Evolutionary conservation across 2,329 filamentous ascomycete genomes (phyloP).

Genomic region (Penicillium sp.): DNA sequence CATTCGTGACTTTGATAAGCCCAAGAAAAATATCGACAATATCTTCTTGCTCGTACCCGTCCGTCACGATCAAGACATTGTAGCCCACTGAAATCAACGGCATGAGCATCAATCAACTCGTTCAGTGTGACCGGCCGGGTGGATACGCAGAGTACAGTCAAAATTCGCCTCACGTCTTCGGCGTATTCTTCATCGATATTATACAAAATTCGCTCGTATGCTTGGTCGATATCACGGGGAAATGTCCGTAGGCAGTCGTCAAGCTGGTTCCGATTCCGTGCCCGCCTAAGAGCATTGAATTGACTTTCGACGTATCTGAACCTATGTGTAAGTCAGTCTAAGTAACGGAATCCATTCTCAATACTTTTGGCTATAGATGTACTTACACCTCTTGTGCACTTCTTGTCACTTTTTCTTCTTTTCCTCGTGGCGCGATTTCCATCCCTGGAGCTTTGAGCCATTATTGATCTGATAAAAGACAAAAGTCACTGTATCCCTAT

Average conservation of each 20-base stretch:
- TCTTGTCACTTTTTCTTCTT: neutral
- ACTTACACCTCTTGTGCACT: constrained; percentile 15
- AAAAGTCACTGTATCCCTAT: constrained; percentile 25
- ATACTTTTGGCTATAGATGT: too few species aligned
- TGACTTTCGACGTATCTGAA: constrained; percentile 35
- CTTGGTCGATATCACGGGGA: constrained; percentile 30
- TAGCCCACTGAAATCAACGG: constrained; percentile 22
- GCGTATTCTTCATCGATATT: constrained; percentile 17
- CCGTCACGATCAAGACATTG: constrained; percentile 13
- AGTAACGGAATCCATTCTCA: neutral
- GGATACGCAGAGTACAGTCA: constrained; percentile 29
- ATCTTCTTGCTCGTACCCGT: constrained; percentile 18
- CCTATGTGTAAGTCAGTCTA: constrained; percentile 16
- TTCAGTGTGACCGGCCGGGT: constrained; percentile 20
- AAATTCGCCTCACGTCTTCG: constrained; percentile 24
- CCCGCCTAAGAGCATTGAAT: constrained; percentile 14
- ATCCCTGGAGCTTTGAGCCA: constrained; percentile 17
- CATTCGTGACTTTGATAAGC: constrained; percentile 17
- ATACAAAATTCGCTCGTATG: constrained; percentile 32
- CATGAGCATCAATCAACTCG: constrained; percentile 27
- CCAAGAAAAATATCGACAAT: constrained; percentile 25
- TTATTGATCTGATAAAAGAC: constrained; percentile 17
- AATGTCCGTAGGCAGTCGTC: constrained; percentile 24
- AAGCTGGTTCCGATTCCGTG: constrained; percentile 21
- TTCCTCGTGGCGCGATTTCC: constrained; percentile 9